A percentile compares a stretch with the other conserved stretches of the same genome.
Conservation (phyloP, 2,329 filamentous ascomycete species). For the Cercospora janseana region DNA sequence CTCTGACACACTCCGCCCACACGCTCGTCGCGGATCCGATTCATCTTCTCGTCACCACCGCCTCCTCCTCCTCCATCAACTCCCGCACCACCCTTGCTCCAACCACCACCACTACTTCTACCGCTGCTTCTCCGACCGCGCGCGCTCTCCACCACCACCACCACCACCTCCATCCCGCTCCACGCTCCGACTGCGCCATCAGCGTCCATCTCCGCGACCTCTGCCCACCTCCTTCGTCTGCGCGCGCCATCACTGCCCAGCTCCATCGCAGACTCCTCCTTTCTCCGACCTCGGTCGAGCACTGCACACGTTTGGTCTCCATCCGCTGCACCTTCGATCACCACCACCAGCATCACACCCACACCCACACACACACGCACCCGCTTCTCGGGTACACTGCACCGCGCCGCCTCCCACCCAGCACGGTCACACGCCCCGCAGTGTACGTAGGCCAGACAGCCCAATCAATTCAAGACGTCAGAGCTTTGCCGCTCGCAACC, state of each 20-base stretch:
- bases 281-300: slow-evolving; percentile 7
- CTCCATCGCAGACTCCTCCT: slow-evolving; percentile 7
- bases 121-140: background rate
- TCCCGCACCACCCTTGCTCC: background rate
- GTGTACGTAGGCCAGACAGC: slow-evolving; percentile 28
- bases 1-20: slow-evolving; percentile 1
- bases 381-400: slow-evolving; percentile 17
- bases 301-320: background rate
- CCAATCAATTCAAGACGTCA: slow-evolving; percentile 22
- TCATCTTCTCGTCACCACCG: background rate
- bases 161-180: background rate
- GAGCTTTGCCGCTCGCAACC: background rate
- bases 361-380: slow-evolving; percentile 9
- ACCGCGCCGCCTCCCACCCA: slow-evolving; percentile 14
- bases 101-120: background rate
- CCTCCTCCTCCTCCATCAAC: background rate
- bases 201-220: background rate
- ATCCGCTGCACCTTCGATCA: slow-evolving; percentile 5
- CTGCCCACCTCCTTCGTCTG: slow-evolving; percentile 7
- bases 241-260: slow-evolving; percentile 9
- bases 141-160: background rate
- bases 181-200: background rate
- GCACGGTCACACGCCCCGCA: slow-evolving; percentile 13
- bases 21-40: too few species aligned
- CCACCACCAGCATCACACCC: slow-evolving; percentile 18